phyloP scores from a whole-genome alignment of 192 early-diverging fungal species.

The Coemansia sp. region DNA sequence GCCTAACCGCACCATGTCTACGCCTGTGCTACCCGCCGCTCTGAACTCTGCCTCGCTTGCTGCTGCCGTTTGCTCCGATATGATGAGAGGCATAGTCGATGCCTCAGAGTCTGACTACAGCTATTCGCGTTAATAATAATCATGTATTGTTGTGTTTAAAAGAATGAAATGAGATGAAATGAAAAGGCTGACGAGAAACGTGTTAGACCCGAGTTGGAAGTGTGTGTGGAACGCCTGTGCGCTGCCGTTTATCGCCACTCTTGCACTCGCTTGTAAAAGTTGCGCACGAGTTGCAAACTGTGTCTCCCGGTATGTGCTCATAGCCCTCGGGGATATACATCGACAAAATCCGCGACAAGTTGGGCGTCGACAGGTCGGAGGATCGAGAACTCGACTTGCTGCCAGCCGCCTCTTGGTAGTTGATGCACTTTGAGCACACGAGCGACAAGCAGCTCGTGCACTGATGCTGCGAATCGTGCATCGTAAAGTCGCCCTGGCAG shows the following conservation, averaged over 20 bases:
- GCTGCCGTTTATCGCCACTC: neutral
- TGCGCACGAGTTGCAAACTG: constrained; percentile 43
- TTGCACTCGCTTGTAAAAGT: constrained; percentile 12
- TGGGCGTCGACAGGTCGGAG: constrained; percentile 3
- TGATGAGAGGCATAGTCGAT: constrained; percentile 16
- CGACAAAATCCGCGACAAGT: constrained; percentile 30
- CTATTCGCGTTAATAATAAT: neutral
- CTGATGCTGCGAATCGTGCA: constrained; percentile 41
- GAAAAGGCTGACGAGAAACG: neutral
- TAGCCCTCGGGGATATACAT: constrained; percentile 48
- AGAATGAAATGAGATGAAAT: neutral
- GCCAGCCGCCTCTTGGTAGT: neutral
- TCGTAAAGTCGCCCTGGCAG: constrained; percentile 45
- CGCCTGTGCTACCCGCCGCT: constrained; percentile 31
- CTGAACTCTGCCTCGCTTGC: constrained; percentile 38
- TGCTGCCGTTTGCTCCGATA: constrained; percentile 23
- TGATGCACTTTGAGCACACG: constrained; percentile 41
- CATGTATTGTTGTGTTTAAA: neutral
- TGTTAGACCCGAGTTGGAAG: neutral
- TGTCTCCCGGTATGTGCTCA: constrained; percentile 22
- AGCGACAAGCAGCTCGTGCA: constrained; percentile 48
- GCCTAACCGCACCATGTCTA: constrained; percentile 31
- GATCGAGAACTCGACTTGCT: neutral
- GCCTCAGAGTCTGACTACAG: constrained; percentile 18
- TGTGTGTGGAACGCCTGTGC: neutral